Conservation (phyloP, 208 protist species). For the Leishmania tropica region DNA sequence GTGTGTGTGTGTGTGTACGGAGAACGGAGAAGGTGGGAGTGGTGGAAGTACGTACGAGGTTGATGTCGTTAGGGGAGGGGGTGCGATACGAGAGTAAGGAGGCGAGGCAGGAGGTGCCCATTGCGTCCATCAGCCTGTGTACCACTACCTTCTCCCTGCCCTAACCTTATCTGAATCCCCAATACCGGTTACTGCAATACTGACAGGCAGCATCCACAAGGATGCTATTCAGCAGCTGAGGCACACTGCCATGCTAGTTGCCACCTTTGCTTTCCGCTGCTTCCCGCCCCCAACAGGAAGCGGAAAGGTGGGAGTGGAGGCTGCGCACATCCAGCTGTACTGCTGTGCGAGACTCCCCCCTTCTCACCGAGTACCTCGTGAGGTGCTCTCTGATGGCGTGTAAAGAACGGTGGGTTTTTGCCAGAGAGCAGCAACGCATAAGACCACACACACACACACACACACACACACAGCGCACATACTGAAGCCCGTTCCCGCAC, state of each 20-base stretch:
- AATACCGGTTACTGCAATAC: neutral
- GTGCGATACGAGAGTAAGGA: neutral
- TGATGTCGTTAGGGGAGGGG: neutral
- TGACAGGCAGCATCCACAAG: neutral
- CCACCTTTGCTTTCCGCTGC: neutral
- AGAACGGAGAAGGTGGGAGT: too few relatives aligned
- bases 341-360: neutral
- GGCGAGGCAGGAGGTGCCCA: neutral
- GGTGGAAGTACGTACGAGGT: neutral
- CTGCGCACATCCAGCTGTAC: neutral
- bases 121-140: neutral
- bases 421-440: neutral
- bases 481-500: neutral
- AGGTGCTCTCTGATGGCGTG: neutral
- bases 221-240: neutral
- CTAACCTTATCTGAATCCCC: neutral
- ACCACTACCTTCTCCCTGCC: neutral
- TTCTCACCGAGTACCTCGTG: neutral
- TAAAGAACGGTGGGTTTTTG: neutral
- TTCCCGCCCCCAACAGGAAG: neutral
- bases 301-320: slow-evolving; percentile 7
- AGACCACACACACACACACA: too few relatives aligned
- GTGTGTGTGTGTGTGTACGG: neutral
- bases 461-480: neutral
- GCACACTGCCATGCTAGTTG: neutral